Percentiles rank a stretch among this genome's conserved stretches.
Evolutionary conservation across 2,329 filamentous ascomycete species (phyloP).

Genomic region (Alternaria triticimaculans): DNA sequence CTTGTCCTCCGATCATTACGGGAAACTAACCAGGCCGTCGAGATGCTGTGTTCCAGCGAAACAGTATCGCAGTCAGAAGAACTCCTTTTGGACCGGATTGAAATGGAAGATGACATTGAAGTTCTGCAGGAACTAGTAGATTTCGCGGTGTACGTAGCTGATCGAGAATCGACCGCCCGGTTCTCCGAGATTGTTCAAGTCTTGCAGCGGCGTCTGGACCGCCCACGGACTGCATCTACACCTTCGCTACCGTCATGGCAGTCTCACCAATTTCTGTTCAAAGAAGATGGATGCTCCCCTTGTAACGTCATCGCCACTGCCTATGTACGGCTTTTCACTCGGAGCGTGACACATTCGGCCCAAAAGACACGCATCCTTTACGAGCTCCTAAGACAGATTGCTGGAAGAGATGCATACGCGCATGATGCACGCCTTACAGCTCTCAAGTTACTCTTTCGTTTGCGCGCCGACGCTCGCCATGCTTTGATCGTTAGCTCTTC

Average conservation of each 20-base stretch:
- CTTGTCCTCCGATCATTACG: constrained; percentile 66
- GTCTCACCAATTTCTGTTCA: constrained; percentile 21
- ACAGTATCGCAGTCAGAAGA: constrained; percentile 66
- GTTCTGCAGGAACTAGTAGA: constrained; percentile 70
- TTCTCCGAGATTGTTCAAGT: constrained; percentile 58
- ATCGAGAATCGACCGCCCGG: constrained; percentile 63
- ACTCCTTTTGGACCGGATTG: constrained; percentile 66
- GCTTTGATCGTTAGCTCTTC: constrained; percentile 74
- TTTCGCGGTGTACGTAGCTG: constrained; percentile 69
- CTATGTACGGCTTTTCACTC: constrained; percentile 78
- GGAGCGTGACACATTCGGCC: constrained; percentile 70
- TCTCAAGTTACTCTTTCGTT: constrained; percentile 68
- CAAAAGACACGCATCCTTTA: constrained; percentile 64
- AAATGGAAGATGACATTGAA: constrained; percentile 67
- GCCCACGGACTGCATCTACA: constrained; percentile 24
- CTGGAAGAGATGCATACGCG: constrained; percentile 39
- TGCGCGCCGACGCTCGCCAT: constrained; percentile 82
- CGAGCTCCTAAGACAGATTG: constrained; percentile 44
- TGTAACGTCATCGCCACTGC: constrained; percentile 75
- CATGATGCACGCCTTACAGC: constrained; percentile 49
- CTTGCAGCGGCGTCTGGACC: constrained; percentile 50
- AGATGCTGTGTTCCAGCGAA: constrained; percentile 64
- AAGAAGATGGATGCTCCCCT: constrained; percentile 53
- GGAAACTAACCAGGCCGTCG: constrained; percentile 57
- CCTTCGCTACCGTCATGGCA: constrained; percentile 23